phyloP scores from a whole-genome alignment of 768 basidiomycete genomes.

The Cyathus striatus region DNA sequence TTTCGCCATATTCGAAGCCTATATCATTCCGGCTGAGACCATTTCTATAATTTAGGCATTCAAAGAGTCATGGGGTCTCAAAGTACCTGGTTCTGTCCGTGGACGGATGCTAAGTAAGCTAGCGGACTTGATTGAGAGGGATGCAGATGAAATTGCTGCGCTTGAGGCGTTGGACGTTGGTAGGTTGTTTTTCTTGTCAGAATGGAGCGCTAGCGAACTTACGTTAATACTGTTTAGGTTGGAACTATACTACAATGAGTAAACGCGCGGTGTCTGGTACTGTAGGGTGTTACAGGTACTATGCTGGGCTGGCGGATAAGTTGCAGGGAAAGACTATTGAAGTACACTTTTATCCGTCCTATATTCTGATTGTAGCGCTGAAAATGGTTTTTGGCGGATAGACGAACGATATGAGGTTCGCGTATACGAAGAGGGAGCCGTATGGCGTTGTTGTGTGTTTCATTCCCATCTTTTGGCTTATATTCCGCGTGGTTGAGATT shows the following conservation, averaged over 20 bases:
- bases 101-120: constrained; percentile 56
- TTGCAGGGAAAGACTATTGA: constrained; percentile 72
- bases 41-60: constrained; percentile 23
- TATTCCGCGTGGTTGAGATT: no score
- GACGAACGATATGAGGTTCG: constrained; percentile 51
- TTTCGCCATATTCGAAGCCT: not conserved
- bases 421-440: constrained; percentile 68
- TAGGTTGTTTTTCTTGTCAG: constrained; percentile 9
- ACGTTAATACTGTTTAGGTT: constrained; percentile 40
- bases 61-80: constrained; percentile 67
- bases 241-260: constrained; percentile 46
- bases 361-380: not conserved
- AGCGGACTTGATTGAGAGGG: constrained; percentile 54
- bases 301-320: constrained; percentile 90
- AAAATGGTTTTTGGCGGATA: constrained; percentile 16
- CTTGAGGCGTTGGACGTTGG: constrained; percentile 71
- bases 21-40: not conserved
- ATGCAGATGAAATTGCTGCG: constrained; percentile 63
- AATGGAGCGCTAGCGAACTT: constrained; percentile 40
- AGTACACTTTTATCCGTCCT: constrained; percentile 16
- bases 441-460: constrained; percentile 51
- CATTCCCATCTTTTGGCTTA: no score
- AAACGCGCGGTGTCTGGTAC: no score
- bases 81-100: constrained; percentile 49
- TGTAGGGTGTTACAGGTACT: constrained; percentile 62